These are phyloP conservation scores for Colletotrichum musicola DNA, from an alignment of 2,329 filamentous ascomycete species.

Conservation along the genomic window DNA sequence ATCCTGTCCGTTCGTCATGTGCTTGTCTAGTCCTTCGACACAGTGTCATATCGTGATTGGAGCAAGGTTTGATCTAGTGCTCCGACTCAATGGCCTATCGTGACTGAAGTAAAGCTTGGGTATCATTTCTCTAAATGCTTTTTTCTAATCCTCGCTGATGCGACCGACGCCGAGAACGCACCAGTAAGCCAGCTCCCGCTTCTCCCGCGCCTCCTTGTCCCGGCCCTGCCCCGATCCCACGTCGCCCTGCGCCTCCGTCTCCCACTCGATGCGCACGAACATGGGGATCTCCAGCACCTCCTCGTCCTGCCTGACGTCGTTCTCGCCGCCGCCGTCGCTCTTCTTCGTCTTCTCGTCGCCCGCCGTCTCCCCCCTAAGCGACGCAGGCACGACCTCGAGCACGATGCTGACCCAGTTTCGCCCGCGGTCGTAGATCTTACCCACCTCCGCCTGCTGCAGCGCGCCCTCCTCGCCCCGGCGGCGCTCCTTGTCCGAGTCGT, in stretches of 20 bases:
- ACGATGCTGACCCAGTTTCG: slow-evolving; percentile 96
- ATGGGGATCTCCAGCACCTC: slow-evolving; percentile 89
- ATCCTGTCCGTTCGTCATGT: neutral
- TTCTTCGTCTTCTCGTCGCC: neutral
- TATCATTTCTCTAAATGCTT: slow-evolving; percentile 51
- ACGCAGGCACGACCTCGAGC: slow-evolving; percentile 84
- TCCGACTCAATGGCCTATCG: too few species aligned
- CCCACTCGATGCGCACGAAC: slow-evolving; percentile 94
- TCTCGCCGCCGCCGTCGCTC: slow-evolving; percentile 51
- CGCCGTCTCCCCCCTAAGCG: slow-evolving; percentile 57
- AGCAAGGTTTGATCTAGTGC: too few species aligned
- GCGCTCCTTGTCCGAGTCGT: slow-evolving; percentile 54
- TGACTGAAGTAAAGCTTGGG: slow-evolving; percentile 44
- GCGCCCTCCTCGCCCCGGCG: slow-evolving; percentile 56
- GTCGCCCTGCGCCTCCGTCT: slow-evolving; percentile 76
- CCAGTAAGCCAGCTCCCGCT: slow-evolving; percentile 94
- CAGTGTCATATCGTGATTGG: too few species aligned
- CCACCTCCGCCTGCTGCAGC: slow-evolving; percentile 79
- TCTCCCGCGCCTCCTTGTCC: slow-evolving; percentile 77
- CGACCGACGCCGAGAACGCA: slow-evolving; percentile 89
- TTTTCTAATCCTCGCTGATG: slow-evolving; percentile 67
- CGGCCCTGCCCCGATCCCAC: slow-evolving; percentile 66
- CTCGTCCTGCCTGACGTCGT: slow-evolving; percentile 69
- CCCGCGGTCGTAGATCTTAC: slow-evolving; percentile 95
- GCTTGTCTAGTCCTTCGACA: neutral